Conservation (phyloP, 2,329 filamentous ascomycete genomes). For the Cordyceps pruinosa region DNA sequence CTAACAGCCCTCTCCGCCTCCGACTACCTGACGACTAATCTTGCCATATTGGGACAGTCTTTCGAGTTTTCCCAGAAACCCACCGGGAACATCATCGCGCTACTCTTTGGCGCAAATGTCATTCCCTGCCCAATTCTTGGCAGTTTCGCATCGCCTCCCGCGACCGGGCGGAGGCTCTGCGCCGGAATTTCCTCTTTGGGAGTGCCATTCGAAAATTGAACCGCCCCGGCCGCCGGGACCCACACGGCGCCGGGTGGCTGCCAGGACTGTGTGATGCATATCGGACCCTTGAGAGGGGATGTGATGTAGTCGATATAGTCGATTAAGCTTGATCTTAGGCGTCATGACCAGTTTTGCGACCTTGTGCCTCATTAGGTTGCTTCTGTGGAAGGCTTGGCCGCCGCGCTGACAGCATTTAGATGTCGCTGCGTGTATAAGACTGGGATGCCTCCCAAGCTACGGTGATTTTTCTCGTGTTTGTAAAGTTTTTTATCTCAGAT, state of each 20-base stretch:
- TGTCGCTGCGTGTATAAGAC: neutral
- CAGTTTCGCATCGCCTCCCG: neutral
- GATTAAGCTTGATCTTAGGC: neutral
- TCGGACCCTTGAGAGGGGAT: neutral
- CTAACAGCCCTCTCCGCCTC: neutral
- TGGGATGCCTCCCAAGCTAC: neutral
- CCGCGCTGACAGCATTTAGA: neutral
- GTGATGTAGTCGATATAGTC: neutral
- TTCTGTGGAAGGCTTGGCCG: neutral
- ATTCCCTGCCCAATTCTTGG: neutral
- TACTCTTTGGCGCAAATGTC: neutral
- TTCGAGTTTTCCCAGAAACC: neutral
- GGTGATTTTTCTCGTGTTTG: too few species aligned
- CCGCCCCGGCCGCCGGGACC: neutral
- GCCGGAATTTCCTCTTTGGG: constrained; percentile 3
- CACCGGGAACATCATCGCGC: too few species aligned
- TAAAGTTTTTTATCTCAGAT: too few species aligned
- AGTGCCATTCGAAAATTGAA: constrained; percentile 1
- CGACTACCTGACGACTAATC: too few species aligned
- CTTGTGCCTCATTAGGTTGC: neutral
- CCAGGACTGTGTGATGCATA: neutral
- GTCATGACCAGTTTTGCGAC: neutral
- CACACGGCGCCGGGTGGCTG: too few species aligned
- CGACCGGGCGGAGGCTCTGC: neutral
- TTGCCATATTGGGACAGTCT: neutral